Evolutionary conservation across 1,284 basidiomycete genomes (phyloP), one percentile per base, ranked within the genome.

Genomic region (Naganishia sp.): DNA sequence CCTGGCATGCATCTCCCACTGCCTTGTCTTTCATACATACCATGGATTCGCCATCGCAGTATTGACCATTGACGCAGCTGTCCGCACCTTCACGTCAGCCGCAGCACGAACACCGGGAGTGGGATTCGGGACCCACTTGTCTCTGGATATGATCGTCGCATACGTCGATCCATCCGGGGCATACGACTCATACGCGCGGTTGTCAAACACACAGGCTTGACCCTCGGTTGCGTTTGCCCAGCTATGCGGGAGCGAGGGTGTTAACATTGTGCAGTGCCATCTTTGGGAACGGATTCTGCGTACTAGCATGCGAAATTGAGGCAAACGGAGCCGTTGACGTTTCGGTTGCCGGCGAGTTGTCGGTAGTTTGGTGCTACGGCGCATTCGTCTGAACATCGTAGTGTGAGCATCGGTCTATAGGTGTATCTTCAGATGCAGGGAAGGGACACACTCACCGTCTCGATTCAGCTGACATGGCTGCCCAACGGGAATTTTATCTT

Each of bases 381-480:
- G 72, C 90, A 93, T 79, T 92, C 83, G 74, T 94, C 91, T 92
- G 73, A 28, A 42, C 6, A 42, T 43, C 28, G 21, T 43, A 18
- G 21, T n/a, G 11, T 39, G 33, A 55, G 39, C 15, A 55, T 7
- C 2, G n/a, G 2, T 55, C 36, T 11, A 39, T 7, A 33, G 11
- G 28, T 3, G 28, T 28, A 28, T 28, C 28, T 28, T 28, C 28
- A 28, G 28, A 28, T 28, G 28, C 28, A 28, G 2, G 28, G 28
- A 28, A 28, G 28, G 28, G 5, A 28, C 28, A 28, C 16, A 73
- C 83, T 69, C 70, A 90, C 91, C 90, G 78, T 94, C 92, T 63
- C 92, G 86, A 77, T 93, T 89, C 66, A 94, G 85, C 78, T 94
- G 90, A 79, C 92, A 94, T 15, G 83, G 73, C 68, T 85, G 86